Evolutionary conservation across 306 rosid species (phyloP), one percentile per base, ranked within the genome.

Genomic region (Mimosa pudica): DNA sequence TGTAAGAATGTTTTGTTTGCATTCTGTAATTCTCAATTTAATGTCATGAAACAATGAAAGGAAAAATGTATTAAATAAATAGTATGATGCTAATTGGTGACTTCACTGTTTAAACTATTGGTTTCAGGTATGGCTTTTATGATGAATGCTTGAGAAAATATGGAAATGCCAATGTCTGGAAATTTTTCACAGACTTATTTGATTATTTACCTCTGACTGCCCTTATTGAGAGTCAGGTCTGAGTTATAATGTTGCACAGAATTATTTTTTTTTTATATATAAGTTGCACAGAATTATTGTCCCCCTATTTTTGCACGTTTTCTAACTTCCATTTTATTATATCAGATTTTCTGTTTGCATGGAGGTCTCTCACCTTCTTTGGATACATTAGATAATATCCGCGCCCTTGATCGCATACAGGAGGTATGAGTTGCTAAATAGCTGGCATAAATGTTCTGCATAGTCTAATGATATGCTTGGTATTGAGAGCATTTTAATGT

Each of bases 101-200:
- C 55, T 77, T 71, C 52, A 2, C 71, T 62, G 71, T 33, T 81
- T 78, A 73, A 77, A 48, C 73, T 16, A 36, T 64, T 70, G 11
- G 48, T 88, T 79, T 87, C 94, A 94, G 98, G 93, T 94, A 94
- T 82, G 98, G 98, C 72, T 94, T 94, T 86, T 94, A 94, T 42
- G 98, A 94, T 20, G 98, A 94, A 83, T 94, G 98, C 92, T 92
- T 94, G 90, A 89, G 98, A 87, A 94, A 94, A 88, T 94, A 94
- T 41, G 98, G 98, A 77, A 94, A 94, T 80, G 98, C 98, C 70
- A 94, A 94, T 87, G 98, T 94, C 76, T 94, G 98, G 98, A 94
- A 94, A 85, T 87, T 73, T 82, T 94, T 94, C 61, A 94, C 98
- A 0, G 97, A 94, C 79, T 84, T 94, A 75, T 94, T 94, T 86